Evolutionary conservation across 2,329 filamentous ascomycete genomes (phyloP), one percentile per base, ranked within the genome.

Genomic region (Fusarium bulbicola): DNA sequence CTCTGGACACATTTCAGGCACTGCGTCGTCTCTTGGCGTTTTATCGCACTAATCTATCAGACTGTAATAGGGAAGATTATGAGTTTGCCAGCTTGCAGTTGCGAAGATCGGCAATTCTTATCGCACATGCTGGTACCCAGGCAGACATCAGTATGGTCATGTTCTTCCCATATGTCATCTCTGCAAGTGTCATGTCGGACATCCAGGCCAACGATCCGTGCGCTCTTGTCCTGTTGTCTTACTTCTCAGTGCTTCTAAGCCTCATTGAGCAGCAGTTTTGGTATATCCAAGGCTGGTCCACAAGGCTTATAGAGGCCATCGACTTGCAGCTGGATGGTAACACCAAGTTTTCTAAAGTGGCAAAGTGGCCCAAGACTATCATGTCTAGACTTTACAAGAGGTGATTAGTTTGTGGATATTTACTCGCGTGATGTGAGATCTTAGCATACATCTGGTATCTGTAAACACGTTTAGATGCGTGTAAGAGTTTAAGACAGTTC

Each of bases 391-490:
- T 11, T 15, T 7, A 4, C 4, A 28, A 28, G 2, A 21, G 4
- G 15, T 11, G 3, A 15, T 21, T 0, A 5, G 13, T 24, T 20
- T 4, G 12, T 12, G 7, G 6, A 1, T 26, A 26, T 5, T 9
- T 20, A 45, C 20, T 43, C 6, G 10, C 10, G 10, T 6, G 15
- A 24, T 18, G 8, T 12, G 18, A 12, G 11, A 0, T 43, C n/a
- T 7, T 7, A 12, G 15, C 6, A 43, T 43, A 11, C 5, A 5
- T 5, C 30, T 13, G 30, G 30, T 30, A 30, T 30, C 30, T 30
- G 30, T 30, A 30, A 30, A 30, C 12, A 30, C 30, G 30, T 24
- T 24, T 11, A 16, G 7, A 24, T 24, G 9, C 4, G 21, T n/a
- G 7, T 13, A 8, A 13, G 7, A 40, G 20, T 40, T 21, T 1